Evolutionary conservation across 2,329 filamentous ascomycete species (phyloP), one percentile per base, ranked within the genome.

Genomic region (Stemphylium beticola): DNA sequence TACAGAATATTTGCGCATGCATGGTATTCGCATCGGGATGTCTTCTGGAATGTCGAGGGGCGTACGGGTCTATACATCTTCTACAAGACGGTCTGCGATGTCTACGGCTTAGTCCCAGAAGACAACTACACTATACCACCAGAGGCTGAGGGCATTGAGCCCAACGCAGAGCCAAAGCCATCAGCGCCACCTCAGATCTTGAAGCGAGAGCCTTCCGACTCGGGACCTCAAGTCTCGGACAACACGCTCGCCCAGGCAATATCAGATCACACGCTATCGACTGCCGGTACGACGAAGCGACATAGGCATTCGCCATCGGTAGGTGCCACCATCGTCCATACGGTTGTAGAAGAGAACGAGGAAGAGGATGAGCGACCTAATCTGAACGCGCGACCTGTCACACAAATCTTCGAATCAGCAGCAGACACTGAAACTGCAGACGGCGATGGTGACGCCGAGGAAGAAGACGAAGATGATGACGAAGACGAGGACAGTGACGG

Each of bases 1-100:
- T 96, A 99, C 76, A 86, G 95, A 56, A 98, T 99, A 76, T 99
- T 98, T 73, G 95, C 95, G 41, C 95, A 99, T 74, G 95, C 95
- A 7, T 99, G 95, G 95, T 99, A 97, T 75, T 92, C 97, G 77
- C 95, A 99, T 75, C 86, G 93, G 40, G 89, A 90, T 50, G 91
- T 97, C 48, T 99, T 98, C 75, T 98, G 93, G 92, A 87, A 90
- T 36, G 89, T 98, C 1, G 95, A 99, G 77, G 85, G 86, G 9
- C 87, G 92, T 73, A 92, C 91, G n/a, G 95, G 95, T 0, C 79
- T 99, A 10, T 99, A 99, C 74, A 86, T 96, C 53, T 89, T 99
- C 69, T 99, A 98, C 83, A 98, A 97, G 82, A 95, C 90, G 0
- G 93, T 98, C 18, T 98, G 93, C 76, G 95, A 99, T 74, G 83